These are phyloP conservation scores for Cytospora leucostoma DNA, from an alignment of 2,329 filamentous ascomycete species.

Conservation along the genomic window DNA sequence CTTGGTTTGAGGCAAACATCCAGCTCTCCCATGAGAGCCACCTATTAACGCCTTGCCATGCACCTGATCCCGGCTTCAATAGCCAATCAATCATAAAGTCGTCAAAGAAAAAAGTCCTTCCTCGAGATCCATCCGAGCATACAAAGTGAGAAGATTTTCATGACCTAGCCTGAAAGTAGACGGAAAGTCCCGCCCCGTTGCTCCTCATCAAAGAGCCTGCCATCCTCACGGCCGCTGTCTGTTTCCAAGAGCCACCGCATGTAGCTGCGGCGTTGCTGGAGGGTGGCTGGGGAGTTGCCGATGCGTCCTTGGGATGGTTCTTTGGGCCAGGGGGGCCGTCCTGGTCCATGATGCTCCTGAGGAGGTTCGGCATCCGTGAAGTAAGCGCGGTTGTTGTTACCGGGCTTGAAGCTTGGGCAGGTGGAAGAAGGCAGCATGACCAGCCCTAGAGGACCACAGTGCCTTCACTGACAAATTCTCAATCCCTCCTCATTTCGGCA, in stretches of 20 bases:
- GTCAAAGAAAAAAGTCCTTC: neutral
- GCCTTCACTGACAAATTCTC: neutral
- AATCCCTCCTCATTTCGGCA: neutral
- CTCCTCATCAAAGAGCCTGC: neutral
- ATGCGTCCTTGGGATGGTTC: constrained; percentile 8
- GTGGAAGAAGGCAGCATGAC: neutral
- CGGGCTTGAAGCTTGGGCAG: neutral
- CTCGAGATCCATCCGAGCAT: neutral
- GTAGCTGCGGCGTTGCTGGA: constrained; percentile 3
- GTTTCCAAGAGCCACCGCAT: neutral
- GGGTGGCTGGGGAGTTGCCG: neutral
- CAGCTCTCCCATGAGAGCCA: neutral
- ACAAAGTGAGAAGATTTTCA: too few relatives aligned
- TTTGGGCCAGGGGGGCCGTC: constrained; percentile 24
- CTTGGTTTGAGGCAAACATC: neutral
- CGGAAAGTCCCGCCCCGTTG: too few relatives aligned
- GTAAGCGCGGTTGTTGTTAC: neutral
- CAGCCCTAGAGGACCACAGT: too few relatives aligned
- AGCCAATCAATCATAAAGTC: neutral
- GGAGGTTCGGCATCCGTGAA: constrained; percentile 19
- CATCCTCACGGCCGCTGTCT: neutral
- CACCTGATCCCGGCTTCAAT: neutral
- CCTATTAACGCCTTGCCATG: neutral
- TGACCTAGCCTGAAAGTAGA: too few relatives aligned
- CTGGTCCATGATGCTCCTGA: constrained; percentile 27